Evolutionary conservation across 192 early-diverging fungal genomes (phyloP), one percentile per base, ranked within the genome.

Genomic region (Coemansia sp.): DNA sequence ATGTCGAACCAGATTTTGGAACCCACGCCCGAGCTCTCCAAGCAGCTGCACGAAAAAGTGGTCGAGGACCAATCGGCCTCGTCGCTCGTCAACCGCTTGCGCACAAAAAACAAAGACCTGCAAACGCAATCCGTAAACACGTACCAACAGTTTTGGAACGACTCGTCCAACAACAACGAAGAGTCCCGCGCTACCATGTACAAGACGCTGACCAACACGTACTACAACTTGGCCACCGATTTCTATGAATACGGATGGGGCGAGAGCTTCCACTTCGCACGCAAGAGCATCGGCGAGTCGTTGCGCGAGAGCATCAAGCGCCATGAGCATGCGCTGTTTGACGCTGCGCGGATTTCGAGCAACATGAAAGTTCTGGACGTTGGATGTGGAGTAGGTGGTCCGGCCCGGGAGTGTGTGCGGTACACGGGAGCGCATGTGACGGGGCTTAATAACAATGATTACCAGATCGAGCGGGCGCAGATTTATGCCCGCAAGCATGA

Each of bases 381-480:
- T 50, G 96, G 96, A 23, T 97, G 96, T 69, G 96, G 96, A 64
- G 94, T 98, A 59, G 96, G 93, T 60, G 96, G 96, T 3, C 96
- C 96, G 14, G 86, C 92, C n/a, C 90, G 96, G 55, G 94, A 98
- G 63, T 94, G 95, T 69, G 85, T 89, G 54, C 86, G 90, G 60
- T 92, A 97, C 62, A 88, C 90, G n/a, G 94, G 92, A 15, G 91
- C 93, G 27, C 87, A 90, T 59, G 85, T 98, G 53, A 91, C 90
- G 3, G 95, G 96, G n/a, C 74, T 98, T 35, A 98, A 98, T 82
- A 98, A 97, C 87, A 98, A 98, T 76, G 89, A 91, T 43, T 94
- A 97, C 68, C 95, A 98, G 80, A 88, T 97, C 61, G 70, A 88
- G 43, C 86, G 93, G 14, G 92, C 90, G 47, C 72, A 72, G 23